These are phyloP conservation scores for Cutaneotrichosporon dermatis DNA, from an alignment of 1,284 basidiomycete genomes.

Conservation along the genomic window DNA sequence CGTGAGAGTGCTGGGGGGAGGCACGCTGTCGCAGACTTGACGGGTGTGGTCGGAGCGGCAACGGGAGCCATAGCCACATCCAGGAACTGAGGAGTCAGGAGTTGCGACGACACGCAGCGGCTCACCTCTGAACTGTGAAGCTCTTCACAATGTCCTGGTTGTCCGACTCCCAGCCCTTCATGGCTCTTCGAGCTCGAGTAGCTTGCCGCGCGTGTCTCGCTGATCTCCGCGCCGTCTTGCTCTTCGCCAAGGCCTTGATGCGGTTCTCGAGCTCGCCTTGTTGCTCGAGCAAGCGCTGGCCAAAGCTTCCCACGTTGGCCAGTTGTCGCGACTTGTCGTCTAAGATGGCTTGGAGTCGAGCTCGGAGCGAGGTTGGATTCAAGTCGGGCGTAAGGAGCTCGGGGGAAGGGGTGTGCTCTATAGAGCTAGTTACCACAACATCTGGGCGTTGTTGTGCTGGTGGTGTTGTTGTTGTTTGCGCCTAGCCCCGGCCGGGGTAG, in stretches of 20 bases:
- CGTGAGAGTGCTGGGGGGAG: slow-evolving; percentile 32
- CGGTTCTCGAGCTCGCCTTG: slow-evolving; percentile 84
- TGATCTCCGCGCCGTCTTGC: slow-evolving; percentile 53
- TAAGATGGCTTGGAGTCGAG: slow-evolving; percentile 68
- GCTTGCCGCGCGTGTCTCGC: slow-evolving; percentile 61
- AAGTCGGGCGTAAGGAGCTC: slow-evolving; percentile 19
- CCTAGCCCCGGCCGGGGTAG: slow-evolving; percentile 8
- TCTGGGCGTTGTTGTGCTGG: slow-evolving; percentile 17
- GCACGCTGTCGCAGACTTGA: slow-evolving; percentile 9
- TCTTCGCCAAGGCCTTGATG: slow-evolving; percentile 69
- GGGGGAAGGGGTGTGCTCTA: slow-evolving; percentile 16
- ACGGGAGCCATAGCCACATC: slow-evolving; percentile 6
- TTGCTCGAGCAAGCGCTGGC: slow-evolving; percentile 83
- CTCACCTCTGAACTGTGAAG: slow-evolving; percentile 63
- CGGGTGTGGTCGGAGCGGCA: slow-evolving; percentile 7
- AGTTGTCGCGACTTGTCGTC: slow-evolving; percentile 85
- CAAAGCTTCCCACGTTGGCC: slow-evolving; percentile 79
- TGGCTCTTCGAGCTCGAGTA: slow-evolving; percentile 72
- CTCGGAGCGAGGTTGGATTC: slow-evolving; percentile 30
- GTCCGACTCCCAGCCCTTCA: slow-evolving; percentile 74
- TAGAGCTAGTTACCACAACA: slow-evolving; percentile 23
- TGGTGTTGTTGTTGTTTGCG: slow-evolving; percentile 18
- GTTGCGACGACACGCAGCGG: slow-evolving; percentile 15
- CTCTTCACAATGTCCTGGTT: slow-evolving; percentile 70
- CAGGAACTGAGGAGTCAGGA: slow-evolving; percentile 6